phyloP scores from a whole-genome alignment of 306 rosid genomes.

The Medicago arabica region DNA sequence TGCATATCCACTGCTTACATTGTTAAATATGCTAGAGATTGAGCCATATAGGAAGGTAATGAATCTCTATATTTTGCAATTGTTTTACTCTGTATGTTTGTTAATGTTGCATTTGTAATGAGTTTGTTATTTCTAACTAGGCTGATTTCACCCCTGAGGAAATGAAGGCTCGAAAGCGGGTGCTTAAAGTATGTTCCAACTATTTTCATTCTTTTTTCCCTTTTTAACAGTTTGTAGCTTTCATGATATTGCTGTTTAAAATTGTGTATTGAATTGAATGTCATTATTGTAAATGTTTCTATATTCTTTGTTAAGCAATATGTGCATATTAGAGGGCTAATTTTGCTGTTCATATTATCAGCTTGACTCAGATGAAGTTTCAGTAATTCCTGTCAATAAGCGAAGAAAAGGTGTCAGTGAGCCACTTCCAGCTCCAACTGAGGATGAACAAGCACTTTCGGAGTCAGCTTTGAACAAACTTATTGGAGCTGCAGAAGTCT shows the following conservation, averaged over 20 bases:
- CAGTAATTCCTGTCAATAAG: conserved; percentile 57
- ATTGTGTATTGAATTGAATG: not conserved
- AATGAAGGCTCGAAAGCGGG: conserved; percentile 75
- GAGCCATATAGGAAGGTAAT: conserved; percentile 67
- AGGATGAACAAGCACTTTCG: conserved; percentile 71
- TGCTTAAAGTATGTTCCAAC: conserved; percentile 56
- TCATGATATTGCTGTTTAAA: not conserved
- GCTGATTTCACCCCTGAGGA: conserved; percentile 86
- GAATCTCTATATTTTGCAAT: not conserved
- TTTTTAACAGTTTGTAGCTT: not conserved
- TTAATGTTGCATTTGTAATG: conserved; percentile 17
- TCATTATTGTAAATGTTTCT: not conserved
- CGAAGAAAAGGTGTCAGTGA: conserved; percentile 57
- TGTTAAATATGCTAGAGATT: conserved; percentile 65
- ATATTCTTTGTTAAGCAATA: not conserved
- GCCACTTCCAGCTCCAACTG: conserved; percentile 50
- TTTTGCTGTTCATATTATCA: conserved; percentile 40
- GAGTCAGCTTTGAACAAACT: conserved; percentile 72
- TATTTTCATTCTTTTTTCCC: not conserved
- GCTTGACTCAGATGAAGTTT: conserved; percentile 62
- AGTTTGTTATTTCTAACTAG: conserved; percentile 46
- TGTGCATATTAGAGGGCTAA: conserved; percentile 18
- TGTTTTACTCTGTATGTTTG: not conserved
- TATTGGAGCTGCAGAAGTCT: conserved; percentile 77
- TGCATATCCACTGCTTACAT: conserved; percentile 64